Base-by-base conservation (phyloP, 2,329 filamentous ascomycete genomes). In the Magnaporthiopsis incrustans region DNA sequence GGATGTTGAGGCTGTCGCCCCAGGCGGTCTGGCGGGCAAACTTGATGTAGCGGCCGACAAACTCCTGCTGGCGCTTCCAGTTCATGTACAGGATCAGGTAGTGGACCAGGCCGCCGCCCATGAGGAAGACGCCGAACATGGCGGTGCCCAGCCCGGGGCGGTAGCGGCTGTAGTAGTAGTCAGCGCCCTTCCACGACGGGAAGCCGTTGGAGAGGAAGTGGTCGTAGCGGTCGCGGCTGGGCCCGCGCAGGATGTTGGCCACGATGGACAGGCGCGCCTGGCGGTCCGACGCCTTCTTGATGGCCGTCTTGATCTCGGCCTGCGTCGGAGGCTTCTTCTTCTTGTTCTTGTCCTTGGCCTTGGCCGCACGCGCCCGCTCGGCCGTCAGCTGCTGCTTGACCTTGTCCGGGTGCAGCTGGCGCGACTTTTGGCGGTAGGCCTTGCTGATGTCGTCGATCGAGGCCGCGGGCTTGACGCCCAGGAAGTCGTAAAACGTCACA, bases 141-240 rank as follows among this genome's bases (percentile, higher is more conserved):
- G 97, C 95, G 18, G 90, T 90, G 65, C 91, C 92, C 59, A 98
- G 81, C 11, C 95, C 95, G 1, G 95, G 95, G 26, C 95, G 86
- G 83, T 94, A 97, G 65, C 95, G 88, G 71, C 87, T 88, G 81
- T 99, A 99, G 83, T 98, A 99, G 84, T 99, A 99, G 67, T 95
- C 94, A 59, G 94, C 97, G 65, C 95, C 95, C 79, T 94, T 93
- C 95, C 95, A 99, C 64, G 86, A 86, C 38, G 95, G 95, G 80
- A 99, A 99, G 67, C 95, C 95, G 77, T 98, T 92, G 75, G 81
- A 79, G 66, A 98, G 78, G 80, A 98, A 99, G 76, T 97, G 89
- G 75, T 99, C 94, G 77, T 99, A 99, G 67, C 95, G 89, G 70
- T 91, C 90, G 67, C 95, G 86, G 64, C 85, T 85, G 3, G 89